phyloP scores from a whole-genome alignment of 176 grass and related monocot genomes.

The Aechmea fasciata region DNA sequence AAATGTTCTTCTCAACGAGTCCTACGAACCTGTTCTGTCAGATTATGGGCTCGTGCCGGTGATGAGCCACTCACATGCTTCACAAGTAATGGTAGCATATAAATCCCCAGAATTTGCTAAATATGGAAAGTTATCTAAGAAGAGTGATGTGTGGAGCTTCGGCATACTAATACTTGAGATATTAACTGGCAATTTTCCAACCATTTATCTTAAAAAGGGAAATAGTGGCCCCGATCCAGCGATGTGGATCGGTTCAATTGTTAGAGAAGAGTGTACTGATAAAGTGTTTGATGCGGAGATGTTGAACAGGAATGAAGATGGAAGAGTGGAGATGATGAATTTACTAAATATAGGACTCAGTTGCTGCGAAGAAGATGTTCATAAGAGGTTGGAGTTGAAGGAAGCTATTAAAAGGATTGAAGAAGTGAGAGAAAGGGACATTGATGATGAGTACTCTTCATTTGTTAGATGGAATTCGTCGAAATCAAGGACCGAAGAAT shows the following conservation, averaged over 20 bases:
- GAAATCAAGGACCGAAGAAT: too few relatives aligned
- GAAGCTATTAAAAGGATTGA: slow-evolving; percentile 51
- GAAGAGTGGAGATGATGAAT: slow-evolving; percentile 79
- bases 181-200: slow-evolving; percentile 69
- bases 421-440: slow-evolving; percentile 43
- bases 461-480: slow-evolving; percentile 2
- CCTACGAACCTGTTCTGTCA: slow-evolving; percentile 44
- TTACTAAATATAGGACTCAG: slow-evolving; percentile 66
- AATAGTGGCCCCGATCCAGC: slow-evolving; percentile 43
- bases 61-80: slow-evolving; percentile 36
- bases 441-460: slow-evolving; percentile 24
- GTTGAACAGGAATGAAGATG: slow-evolving; percentile 24
- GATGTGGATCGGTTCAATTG: slow-evolving; percentile 68
- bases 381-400: slow-evolving; percentile 39
- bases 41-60: slow-evolving; percentile 76
- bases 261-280: slow-evolving; percentile 52
- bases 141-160: slow-evolving; percentile 96
- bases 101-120: slow-evolving; percentile 70
- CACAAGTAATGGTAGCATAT: slow-evolving; percentile 66
- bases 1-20: slow-evolving; percentile 60
- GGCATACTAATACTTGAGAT: slow-evolving; percentile 75
- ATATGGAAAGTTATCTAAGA: slow-evolving; percentile 31
- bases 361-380: slow-evolving; percentile 62
- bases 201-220: slow-evolving; percentile 46
- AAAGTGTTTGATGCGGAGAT: slow-evolving; percentile 69